Evolutionary conservation across 1,284 basidiomycete genomes (phyloP).

Genomic region (Trichosporon asahii): DNA sequence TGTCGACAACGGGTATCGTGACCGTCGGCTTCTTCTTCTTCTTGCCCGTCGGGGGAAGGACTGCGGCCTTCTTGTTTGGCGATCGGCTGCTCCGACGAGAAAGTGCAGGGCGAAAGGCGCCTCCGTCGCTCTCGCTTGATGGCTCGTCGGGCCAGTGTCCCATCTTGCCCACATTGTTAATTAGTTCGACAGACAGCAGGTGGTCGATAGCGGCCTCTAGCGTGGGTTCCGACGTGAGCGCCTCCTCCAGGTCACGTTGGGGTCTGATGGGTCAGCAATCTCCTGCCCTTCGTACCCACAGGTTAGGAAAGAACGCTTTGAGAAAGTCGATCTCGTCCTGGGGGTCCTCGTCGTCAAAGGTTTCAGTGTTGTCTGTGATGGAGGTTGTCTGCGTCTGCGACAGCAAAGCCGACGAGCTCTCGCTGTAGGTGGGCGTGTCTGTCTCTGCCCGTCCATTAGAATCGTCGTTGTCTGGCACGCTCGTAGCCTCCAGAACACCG

Average conservation of each 20-base stretch:
- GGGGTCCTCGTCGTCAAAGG: constrained; percentile 11
- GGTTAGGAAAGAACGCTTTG: constrained; percentile 32
- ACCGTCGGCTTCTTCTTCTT: constrained; percentile 8
- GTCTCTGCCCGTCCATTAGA: background rate
- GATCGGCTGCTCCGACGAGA: background rate
- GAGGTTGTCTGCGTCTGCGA: background rate
- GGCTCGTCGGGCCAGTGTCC: constrained; percentile 40
- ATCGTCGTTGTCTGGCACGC: constrained; percentile 40
- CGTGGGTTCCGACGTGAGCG: constrained; percentile 26
- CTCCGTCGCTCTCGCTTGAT: constrained; percentile 5
- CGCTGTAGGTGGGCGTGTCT: background rate
- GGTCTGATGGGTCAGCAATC: constrained; percentile 12
- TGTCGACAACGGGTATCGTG: constrained; percentile 40
- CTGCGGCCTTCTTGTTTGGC: background rate
- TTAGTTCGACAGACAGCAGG: constrained; percentile 43
- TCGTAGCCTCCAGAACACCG: constrained; percentile 45
- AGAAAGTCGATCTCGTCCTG: constrained; percentile 28
- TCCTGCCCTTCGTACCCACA: constrained; percentile 25
- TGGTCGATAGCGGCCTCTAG: constrained; percentile 38
- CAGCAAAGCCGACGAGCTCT: background rate
- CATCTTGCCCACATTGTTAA: constrained; percentile 32
- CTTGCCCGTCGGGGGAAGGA: constrained; percentile 8
- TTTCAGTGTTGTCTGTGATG: background rate
- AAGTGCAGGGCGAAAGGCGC: background rate
- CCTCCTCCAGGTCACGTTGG: constrained; percentile 23